These are phyloP conservation scores for Diplogelasinospora grovesii DNA, from an alignment of 495 filamentous ascomycete species.

Conservation along the genomic window DNA sequence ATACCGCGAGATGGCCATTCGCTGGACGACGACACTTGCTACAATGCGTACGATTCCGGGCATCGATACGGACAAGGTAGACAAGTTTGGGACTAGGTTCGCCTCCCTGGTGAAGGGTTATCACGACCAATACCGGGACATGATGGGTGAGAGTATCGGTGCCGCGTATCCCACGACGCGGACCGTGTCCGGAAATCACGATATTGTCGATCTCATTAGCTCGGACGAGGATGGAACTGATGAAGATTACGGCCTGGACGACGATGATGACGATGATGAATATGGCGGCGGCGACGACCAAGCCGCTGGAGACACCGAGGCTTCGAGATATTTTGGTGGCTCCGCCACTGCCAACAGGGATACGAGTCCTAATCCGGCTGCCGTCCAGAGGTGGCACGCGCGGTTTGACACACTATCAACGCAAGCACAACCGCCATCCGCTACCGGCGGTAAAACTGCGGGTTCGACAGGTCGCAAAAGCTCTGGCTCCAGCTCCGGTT, in stretches of 20 bases:
- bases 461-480: conserved; percentile 1
- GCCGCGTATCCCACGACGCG: not conserved
- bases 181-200: conserved; percentile 30
- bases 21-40: conserved; percentile 52
- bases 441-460: not conserved
- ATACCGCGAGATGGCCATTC: conserved; percentile 77
- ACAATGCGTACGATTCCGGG: conserved; percentile 61
- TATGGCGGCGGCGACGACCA: conserved; percentile 21
- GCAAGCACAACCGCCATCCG: not conserved
- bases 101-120: conserved; percentile 55
- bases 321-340: conserved; percentile 11
- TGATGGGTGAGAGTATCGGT: conserved; percentile 32
- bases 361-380: not conserved
- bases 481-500: conserved; percentile 5
- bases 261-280: conserved; percentile 38
- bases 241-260: conserved; percentile 47
- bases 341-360: not conserved
- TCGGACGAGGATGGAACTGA: too few relatives aligned
- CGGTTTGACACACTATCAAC: not conserved
- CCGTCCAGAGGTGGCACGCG: not conserved
- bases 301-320: conserved; percentile 3
- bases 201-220: conserved; percentile 62
- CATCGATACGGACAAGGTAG: conserved; percentile 64
- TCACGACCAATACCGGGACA: conserved; percentile 50
- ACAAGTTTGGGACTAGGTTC: conserved; percentile 61